Percentiles rank a stretch among this genome's conserved stretches.
Conservation (phyloP, 2,329 filamentous ascomycete genomes). For the Aspergillus thermomutatus region DNA sequence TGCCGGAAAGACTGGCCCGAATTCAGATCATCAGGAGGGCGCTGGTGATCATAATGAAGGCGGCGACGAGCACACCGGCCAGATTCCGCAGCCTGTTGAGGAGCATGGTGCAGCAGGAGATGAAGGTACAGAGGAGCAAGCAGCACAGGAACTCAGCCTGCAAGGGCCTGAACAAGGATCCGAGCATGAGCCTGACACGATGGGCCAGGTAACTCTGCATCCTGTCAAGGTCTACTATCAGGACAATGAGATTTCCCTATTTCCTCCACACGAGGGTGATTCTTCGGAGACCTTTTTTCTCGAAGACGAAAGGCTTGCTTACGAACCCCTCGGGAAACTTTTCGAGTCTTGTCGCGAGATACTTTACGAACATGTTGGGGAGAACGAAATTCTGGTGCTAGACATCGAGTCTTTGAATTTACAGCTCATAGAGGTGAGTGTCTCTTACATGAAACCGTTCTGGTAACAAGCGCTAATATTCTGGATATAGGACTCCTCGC, state of each 20-base stretch:
- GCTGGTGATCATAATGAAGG: conserved; percentile 9
- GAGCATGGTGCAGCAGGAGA: conserved; percentile 7
- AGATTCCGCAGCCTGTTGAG: conserved; percentile 9
- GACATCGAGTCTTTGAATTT: conserved; percentile 55
- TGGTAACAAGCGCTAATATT: conserved; percentile 21
- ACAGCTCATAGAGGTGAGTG: conserved; percentile 55
- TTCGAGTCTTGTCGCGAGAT: conserved; percentile 55
- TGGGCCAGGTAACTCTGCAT: conserved; percentile 30
- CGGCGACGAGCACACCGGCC: conserved; percentile 12
- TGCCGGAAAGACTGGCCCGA: neutral
- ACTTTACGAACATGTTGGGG: conserved; percentile 52
- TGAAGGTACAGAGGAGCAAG: conserved; percentile 6
- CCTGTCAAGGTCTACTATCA: conserved; percentile 56
- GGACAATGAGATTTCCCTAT: conserved; percentile 55
- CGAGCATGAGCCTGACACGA: conserved; percentile 4
- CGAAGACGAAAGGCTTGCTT: conserved; percentile 53
- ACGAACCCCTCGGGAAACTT: conserved; percentile 52
- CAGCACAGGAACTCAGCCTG: neutral
- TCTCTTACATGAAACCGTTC: conserved; percentile 3
- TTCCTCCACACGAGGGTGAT: conserved; percentile 53
- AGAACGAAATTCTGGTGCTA: conserved; percentile 57
- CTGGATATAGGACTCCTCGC: conserved; percentile 46
- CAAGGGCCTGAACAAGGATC: conserved; percentile 7
- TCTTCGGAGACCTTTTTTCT: conserved; percentile 56
- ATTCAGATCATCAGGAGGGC: neutral